Base-by-base conservation (phyloP, 345 rosid genomes). In the Balakata baccata region DNA sequence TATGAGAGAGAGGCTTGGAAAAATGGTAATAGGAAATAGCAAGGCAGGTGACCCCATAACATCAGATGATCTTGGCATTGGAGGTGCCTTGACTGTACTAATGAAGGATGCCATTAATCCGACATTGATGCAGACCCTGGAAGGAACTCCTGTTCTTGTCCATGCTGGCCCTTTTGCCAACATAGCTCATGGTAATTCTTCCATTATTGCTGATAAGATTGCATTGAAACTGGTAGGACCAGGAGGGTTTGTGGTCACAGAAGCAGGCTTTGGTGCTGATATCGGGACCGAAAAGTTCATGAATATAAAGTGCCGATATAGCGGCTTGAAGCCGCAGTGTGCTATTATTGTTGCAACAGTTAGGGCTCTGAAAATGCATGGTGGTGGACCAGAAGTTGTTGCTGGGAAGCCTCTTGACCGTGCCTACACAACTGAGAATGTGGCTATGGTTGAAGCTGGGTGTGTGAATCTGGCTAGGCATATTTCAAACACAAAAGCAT, bases 141-240 rank as follows among this genome's bases (percentile, higher is more conserved):
- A 96, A 82, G 99, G 99, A 23, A 96, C 98, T 34, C 98, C 99
- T 73, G 99, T 93, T 52, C 89, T 96, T 38, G 98, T 96, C 68
- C 99, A 93, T 66, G 99, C 99, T 5, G 99, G 99, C 78, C 99
- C 98, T 29, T 96, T 96, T 85, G 98, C 99, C 22, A 96, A 93
- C 72, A 96, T 96, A 75, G 98, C 99, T 77, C 99, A 96, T 66
- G 99, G 99, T 10, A 96, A 96, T 81, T 93, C 99, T 23, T 96
- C 99, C 11, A 85, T 96, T 3, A 96, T 96, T 57, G 99, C 99
- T 17, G 99, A 96, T 78, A 96, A 91, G 78, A 96, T 96, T 62
- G 99, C 99, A 3, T 41, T 96, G 80, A 96, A 96, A 82, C 82
- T 91, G 47, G 98, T 91, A n/a, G 96, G 99, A 75, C 86, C 91